Evolutionary conservation across 352 stramenopile genomes (phyloP).

Genomic region (Thalassiosira allenii): DNA sequence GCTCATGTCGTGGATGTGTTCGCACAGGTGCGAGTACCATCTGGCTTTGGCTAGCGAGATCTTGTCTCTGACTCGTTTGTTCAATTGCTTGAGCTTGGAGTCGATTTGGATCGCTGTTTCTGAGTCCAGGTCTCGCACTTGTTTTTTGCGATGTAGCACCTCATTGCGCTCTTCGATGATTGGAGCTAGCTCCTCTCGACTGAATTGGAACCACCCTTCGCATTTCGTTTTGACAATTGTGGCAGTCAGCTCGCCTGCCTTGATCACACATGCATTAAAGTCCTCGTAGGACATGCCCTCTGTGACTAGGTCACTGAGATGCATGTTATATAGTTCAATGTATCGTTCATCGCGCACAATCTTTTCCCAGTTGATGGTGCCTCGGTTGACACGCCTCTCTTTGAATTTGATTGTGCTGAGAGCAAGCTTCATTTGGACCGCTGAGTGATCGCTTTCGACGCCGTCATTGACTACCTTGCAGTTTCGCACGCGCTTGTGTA

Average conservation of each 20-base stretch:
- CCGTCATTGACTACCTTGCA: slow-evolving; percentile 13
- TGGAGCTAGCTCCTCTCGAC: background rate
- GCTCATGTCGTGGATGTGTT: slow-evolving; percentile 3
- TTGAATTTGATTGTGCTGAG: slow-evolving; percentile 18
- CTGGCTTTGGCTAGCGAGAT: background rate
- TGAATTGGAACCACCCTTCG: slow-evolving; percentile 9
- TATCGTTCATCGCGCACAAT: background rate
- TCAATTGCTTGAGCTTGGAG: background rate
- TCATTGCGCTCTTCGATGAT: background rate
- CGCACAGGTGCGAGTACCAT: background rate
- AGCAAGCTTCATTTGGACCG: background rate
- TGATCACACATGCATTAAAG: background rate
- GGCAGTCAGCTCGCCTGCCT: background rate
- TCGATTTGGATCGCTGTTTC: background rate
- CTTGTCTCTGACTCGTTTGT: background rate
- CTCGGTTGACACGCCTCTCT: background rate
- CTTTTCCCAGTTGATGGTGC: slow-evolving; percentile 9
- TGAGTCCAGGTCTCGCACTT: background rate
- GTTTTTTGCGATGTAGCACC: background rate
- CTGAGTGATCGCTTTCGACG: slow-evolving; percentile 32
- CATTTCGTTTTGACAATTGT: background rate
- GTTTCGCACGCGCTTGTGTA: slow-evolving; percentile 15
- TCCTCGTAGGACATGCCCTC: background rate
- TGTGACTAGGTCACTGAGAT: background rate
- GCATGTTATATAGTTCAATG: slow-evolving; percentile 9